A percentile compares a stretch with the other conserved stretches of the same genome.
Evolutionary conservation across 1,139 yeast species (phyloP).

Genomic region (Saccharomyces hybrid): DNA sequence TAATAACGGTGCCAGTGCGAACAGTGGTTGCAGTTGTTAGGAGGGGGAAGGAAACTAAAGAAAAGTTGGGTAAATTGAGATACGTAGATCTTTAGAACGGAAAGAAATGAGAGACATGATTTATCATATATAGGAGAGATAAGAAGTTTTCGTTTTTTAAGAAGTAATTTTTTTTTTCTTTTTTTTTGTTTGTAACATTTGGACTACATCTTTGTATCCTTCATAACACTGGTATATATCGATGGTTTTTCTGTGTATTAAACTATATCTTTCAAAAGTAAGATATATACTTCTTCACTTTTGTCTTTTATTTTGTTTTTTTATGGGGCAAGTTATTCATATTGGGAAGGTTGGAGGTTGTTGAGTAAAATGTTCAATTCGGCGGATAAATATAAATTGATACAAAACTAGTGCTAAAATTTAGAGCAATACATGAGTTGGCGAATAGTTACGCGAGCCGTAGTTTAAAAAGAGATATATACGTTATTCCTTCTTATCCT

Average conservation of each 20-base stretch:
- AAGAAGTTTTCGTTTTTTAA: not conserved
- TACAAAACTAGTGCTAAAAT: not conserved
- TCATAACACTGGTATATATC: not conserved
- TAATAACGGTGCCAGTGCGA: slow-evolving; percentile 1
- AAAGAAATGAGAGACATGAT: not conserved
- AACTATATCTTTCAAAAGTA: not conserved
- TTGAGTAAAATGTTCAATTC: not conserved
- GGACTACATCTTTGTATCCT: not conserved
- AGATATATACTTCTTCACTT: not conserved
- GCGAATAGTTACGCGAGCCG: not conserved
- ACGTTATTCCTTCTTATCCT: not conserved
- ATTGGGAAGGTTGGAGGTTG: not conserved
- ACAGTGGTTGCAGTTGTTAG: slow-evolving; percentile 5
- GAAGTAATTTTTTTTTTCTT: not conserved
- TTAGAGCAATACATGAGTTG: not conserved
- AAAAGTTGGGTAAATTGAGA: not conserved
- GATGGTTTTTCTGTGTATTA: not conserved
- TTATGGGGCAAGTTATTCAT: not conserved
- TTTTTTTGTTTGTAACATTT: not conserved
- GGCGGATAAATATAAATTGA: not conserved
- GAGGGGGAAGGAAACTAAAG: not conserved
- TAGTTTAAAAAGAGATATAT: not conserved
- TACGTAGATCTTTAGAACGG: not conserved
- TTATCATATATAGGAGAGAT: not conserved
- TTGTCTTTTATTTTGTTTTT: not conserved